Conservation (phyloP, 2,329 filamentous ascomycete species). For the Diaporthe vaccinii region DNA sequence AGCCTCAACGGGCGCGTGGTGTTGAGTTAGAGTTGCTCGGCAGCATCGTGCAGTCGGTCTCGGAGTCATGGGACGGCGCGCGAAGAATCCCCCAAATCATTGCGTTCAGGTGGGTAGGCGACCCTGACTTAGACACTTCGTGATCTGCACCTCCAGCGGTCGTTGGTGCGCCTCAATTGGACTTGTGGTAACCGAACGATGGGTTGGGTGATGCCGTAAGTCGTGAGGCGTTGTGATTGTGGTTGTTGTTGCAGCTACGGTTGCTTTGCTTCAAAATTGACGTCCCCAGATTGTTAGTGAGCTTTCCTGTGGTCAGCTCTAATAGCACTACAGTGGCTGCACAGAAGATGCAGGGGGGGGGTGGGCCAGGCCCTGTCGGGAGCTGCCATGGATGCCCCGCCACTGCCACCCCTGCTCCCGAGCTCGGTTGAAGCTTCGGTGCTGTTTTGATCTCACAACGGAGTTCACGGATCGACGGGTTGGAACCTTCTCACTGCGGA, state of each 20-base stretch:
- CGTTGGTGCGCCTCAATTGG: slow-evolving; percentile 3
- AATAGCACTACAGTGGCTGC: slow-evolving; percentile 9
- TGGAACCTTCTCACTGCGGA: background rate
- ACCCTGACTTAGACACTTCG: background rate
- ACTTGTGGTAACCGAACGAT: background rate
- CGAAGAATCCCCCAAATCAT: slow-evolving; percentile 31
- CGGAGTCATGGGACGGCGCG: slow-evolving; percentile 39
- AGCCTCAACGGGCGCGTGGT: slow-evolving; percentile 55
- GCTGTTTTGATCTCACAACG: background rate
- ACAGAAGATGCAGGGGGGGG: background rate
- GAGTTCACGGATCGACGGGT: slow-evolving; percentile 10
- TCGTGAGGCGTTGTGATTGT: background rate
- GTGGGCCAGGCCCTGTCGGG: background rate
- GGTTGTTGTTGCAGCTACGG: background rate
- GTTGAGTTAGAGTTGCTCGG: slow-evolving; percentile 60
- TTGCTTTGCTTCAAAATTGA: slow-evolving; percentile 14
- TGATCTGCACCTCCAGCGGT: background rate
- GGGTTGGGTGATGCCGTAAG: background rate
- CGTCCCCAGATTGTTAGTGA: slow-evolving; percentile 8
- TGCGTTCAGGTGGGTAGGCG: background rate
- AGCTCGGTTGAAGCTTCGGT: slow-evolving; percentile 17
- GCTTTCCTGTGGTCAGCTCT: slow-evolving; percentile 14
- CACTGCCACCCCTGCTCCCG: slow-evolving; percentile 1
- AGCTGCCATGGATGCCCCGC: slow-evolving; percentile 13
- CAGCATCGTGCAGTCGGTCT: slow-evolving; percentile 48